Percentiles rank a stretch among this genome's conserved stretches.
Conservation (phyloP, 257 asterid species). For the Cinchona pubescens region DNA sequence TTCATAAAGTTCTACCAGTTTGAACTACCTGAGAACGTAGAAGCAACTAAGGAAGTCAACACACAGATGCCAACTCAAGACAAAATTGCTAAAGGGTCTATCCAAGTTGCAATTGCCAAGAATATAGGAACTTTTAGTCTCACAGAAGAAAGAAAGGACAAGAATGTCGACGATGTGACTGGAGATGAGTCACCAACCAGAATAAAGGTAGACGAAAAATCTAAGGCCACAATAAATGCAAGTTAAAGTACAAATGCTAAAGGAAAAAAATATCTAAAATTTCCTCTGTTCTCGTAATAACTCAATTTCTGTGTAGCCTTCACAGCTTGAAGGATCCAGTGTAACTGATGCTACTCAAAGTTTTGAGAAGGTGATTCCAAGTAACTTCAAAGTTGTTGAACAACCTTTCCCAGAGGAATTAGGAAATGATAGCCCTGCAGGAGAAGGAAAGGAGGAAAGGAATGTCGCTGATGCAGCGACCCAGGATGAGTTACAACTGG, state of each 20-base stretch:
- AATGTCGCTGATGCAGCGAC: not conserved
- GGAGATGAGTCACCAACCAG: not conserved
- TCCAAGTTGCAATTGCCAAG: not conserved
- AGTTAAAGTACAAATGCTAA: not conserved
- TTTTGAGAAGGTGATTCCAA: not conserved
- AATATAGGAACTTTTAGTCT: not conserved
- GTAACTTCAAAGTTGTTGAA: not conserved
- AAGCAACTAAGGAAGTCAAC: not conserved
- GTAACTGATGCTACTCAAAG: not conserved
- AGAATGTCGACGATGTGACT: constrained; percentile 22
- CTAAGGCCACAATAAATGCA: not conserved
- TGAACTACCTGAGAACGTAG: not conserved
- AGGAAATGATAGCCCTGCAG: not conserved
- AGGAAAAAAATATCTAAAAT: not conserved
- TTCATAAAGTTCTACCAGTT: not conserved
- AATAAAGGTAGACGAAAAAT: not conserved
- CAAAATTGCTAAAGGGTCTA: not conserved
- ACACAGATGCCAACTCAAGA: constrained; percentile 2
- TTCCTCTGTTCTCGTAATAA: not conserved
- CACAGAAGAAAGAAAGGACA: constrained; percentile 14
- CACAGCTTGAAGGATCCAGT: not conserved
- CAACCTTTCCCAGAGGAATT: not conserved
- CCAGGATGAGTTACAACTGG: not conserved
- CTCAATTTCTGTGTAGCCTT: not conserved
- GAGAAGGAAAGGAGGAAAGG: not conserved